A percentile compares a stretch with the other conserved stretches of the same genome.
Conservation (phyloP, 2,329 filamentous ascomycete genomes). For the Niveomyces coronatus region DNA sequence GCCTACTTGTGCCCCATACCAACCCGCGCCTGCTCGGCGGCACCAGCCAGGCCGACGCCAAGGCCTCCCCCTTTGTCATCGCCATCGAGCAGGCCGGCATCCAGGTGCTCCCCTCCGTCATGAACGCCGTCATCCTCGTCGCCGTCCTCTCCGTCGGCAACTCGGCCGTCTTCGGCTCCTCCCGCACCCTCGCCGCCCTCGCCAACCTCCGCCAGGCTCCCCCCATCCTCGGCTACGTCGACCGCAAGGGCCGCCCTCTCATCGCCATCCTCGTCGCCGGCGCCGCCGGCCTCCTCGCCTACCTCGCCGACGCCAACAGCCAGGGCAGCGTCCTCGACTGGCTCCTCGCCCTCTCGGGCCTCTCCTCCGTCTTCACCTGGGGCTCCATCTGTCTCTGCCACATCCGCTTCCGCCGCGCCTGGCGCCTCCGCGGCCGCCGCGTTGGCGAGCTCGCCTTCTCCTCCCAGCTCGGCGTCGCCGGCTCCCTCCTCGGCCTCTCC, state of each 20-base stretch:
- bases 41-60: constrained; percentile 50
- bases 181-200: constrained; percentile 78
- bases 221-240: constrained; percentile 66
- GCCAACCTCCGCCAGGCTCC: constrained; percentile 83
- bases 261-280: constrained; percentile 61
- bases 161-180: constrained; percentile 83
- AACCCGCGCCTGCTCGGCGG: constrained; percentile 51
- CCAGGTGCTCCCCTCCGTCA: constrained; percentile 68
- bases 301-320: constrained; percentile 55
- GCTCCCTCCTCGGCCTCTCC: constrained; percentile 68
- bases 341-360: constrained; percentile 65
- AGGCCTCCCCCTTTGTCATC: constrained; percentile 86
- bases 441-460: constrained; percentile 70
- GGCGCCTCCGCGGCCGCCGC: constrained; percentile 57
- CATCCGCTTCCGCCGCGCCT: constrained; percentile 82
- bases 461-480: constrained; percentile 67
- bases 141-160: constrained; percentile 87
- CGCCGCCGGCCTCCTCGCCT: constrained; percentile 62
- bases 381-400: constrained; percentile 79
- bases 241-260: constrained; percentile 70
- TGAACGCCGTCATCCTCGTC: constrained; percentile 92
- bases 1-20: constrained; percentile 68
- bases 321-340: constrained; percentile 62
- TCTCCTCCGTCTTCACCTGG: constrained; percentile 72
- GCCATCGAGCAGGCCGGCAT: constrained; percentile 81